A percentile compares a stretch with the other conserved stretches of the same genome.
phyloP scores from a whole-genome alignment of 2,329 filamentous ascomycete genomes.

The Coniosporium tulheliwenetii region DNA sequence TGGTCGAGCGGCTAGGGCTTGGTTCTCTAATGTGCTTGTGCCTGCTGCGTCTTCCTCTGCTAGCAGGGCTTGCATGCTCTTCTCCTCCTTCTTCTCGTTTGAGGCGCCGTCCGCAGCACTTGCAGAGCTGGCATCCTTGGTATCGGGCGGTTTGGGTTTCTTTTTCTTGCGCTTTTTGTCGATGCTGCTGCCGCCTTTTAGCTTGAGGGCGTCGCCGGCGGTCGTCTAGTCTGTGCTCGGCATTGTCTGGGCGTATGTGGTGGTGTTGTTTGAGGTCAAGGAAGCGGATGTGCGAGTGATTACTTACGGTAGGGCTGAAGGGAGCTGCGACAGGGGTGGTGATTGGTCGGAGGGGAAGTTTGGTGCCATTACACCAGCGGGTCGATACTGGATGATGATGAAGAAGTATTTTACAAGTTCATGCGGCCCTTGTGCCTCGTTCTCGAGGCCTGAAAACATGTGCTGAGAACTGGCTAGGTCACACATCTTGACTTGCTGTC shows the following conservation, averaged over 20 bases:
- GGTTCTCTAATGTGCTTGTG: not conserved
- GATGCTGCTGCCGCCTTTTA: constrained; percentile 59
- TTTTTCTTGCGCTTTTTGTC: constrained; percentile 53
- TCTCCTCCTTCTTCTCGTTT: constrained; percentile 15
- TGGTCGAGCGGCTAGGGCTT: not conserved
- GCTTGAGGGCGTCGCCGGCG: constrained; percentile 59
- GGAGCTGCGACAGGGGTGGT: too few relatives aligned
- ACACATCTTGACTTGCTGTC: too few relatives aligned
- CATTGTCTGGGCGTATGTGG: constrained; percentile 29
- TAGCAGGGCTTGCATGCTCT: constrained; percentile 14
- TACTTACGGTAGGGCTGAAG: too few relatives aligned
- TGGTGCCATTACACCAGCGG: too few relatives aligned
- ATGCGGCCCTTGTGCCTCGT: too few relatives aligned
- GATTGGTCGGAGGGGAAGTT: too few relatives aligned
- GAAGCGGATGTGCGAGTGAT: too few relatives aligned
- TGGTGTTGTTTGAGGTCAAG: not conserved
- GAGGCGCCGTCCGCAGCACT: constrained; percentile 7
- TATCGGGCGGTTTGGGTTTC: constrained; percentile 20
- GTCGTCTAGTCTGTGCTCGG: constrained; percentile 59
- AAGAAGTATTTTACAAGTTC: too few relatives aligned
- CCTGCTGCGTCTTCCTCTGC: constrained; percentile 13
- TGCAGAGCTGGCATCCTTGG: constrained; percentile 1
- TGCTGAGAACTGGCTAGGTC: too few relatives aligned
- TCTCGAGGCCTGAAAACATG: too few relatives aligned
- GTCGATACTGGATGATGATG: too few relatives aligned